Conservation (phyloP, 768 basidiomycete genomes). For the Daedaleopsis sinensis region DNA sequence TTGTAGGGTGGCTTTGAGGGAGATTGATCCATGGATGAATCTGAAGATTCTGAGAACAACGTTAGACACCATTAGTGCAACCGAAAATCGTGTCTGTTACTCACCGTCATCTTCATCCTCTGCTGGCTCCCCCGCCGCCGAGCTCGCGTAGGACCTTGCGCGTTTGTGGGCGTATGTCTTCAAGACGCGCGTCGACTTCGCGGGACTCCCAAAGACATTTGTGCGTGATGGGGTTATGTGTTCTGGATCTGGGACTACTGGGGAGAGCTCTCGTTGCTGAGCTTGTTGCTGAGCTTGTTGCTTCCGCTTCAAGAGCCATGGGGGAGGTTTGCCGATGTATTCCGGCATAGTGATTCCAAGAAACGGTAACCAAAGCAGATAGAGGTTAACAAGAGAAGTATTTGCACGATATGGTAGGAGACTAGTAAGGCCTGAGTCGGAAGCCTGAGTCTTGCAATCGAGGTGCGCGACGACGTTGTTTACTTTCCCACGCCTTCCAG, state of each 20-base stretch:
- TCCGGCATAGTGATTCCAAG: neutral
- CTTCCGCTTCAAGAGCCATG: conserved; percentile 1
- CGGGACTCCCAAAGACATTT: conserved; percentile 7
- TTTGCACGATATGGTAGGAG: no score
- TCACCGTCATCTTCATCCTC: neutral
- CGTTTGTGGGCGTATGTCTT: conserved; percentile 15
- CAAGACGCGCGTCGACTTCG: conserved; percentile 4
- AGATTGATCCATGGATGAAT: neutral
- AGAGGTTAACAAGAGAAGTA: no score
- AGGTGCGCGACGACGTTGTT: no score
- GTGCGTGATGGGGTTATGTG: neutral
- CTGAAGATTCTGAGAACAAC: neutral
- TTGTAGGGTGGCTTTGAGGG: no score
- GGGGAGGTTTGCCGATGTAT: neutral
- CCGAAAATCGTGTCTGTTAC: neutral
- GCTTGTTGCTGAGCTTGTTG: conserved; percentile 1
- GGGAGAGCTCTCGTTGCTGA: conserved; percentile 11
- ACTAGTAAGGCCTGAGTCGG: no score
- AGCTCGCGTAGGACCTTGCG: conserved; percentile 6
- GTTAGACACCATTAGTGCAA: neutral
- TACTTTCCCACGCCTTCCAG: no score
- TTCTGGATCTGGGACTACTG: conserved; percentile 9
- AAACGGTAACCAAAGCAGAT: no score
- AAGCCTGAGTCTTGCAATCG: no score
- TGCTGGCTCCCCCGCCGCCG: neutral